Percentiles rank a stretch among this genome's conserved stretches.
phyloP scores from a whole-genome alignment of 169 alveolate species.

The Cryptosporidium bovis region DNA sequence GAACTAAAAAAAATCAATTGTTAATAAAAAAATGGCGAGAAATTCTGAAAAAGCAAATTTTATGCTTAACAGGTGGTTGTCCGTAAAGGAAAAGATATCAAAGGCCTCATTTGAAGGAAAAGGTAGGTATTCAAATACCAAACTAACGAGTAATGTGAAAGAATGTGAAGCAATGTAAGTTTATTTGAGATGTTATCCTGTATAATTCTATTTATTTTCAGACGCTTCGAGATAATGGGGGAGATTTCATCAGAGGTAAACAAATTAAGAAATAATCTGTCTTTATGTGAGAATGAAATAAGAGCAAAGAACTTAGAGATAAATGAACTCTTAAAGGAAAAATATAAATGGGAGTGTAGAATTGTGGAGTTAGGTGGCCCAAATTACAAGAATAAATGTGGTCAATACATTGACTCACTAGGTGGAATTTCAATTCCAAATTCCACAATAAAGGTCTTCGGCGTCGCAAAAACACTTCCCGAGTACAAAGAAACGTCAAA shows the following conservation, averaged over 20 bases:
- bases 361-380: slow-evolving; percentile 90
- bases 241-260: slow-evolving; percentile 80
- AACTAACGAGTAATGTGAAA: slow-evolving; percentile 69
- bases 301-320: slow-evolving; percentile 92
- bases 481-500: slow-evolving; percentile 29
- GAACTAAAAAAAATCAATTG: background rate
- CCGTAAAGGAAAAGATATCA: slow-evolving; percentile 75
- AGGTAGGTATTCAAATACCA: slow-evolving; percentile 74
- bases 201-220: background rate
- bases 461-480: slow-evolving; percentile 26
- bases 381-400: slow-evolving; percentile 80
- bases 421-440: slow-evolving; percentile 66
- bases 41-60: slow-evolving; percentile 80
- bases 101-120: slow-evolving; percentile 74
- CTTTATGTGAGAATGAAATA: slow-evolving; percentile 89
- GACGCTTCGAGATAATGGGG: slow-evolving; percentile 79
- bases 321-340: slow-evolving; percentile 88
- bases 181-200: background rate
- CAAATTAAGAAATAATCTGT: slow-evolving; percentile 83
- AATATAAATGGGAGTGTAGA: slow-evolving; percentile 89
- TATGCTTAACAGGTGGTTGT: slow-evolving; percentile 81
- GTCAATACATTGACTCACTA: slow-evolving; percentile 61
- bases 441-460: slow-evolving; percentile 54
- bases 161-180: slow-evolving; percentile 78
- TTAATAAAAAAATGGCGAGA: slow-evolving; percentile 77